Evolutionary conservation across 805 yeast species (phyloP), one percentile per base, ranked within the genome.

Genomic region (Spathaspora sp.): DNA sequence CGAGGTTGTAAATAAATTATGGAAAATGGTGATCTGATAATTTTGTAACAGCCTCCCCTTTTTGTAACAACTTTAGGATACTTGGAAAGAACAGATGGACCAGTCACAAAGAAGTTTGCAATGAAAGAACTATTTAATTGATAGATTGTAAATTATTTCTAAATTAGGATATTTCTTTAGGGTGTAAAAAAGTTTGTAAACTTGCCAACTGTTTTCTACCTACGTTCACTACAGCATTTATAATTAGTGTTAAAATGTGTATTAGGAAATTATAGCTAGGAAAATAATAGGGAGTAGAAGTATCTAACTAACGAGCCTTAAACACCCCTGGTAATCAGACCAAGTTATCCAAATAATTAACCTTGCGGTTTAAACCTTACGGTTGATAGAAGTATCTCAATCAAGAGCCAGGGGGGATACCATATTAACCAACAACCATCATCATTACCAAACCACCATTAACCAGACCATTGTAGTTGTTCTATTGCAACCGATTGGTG

Each of bases 311-410:
- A 3, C 4, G 44, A 42, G 44, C 44, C 44, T 18, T n/a, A n/a
- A 23, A 42, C 16, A 17, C 14, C n/a, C 44, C 44, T 18, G 44
- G 44, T 18, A 42, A 42, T 42, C 17, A 19, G 16, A 23, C 17
- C 6, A 23, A 42, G 44, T 18, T 2, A 14, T 17, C n/a, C 44
- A 3, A 18, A 23, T 18, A 11, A 18, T 7, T 14, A 14, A n/a
- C n/a, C n/a, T n/a, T n/a, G n/a, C n/a, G n/a, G n/a, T n/a, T n/a
- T n/a, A n/a, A n/a, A n/a, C n/a, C n/a, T n/a, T n/a, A n/a, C n/a
- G n/a, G 8, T 35, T 35, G 40, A 10, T 42, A 42, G 44, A 42
- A 42, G 44, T 42, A 42, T 42, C 44, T 42, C 44, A 14, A 18
- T 23, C 26, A 17, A 11, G 44, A 42, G 44, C 44, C 44, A 42